Evolutionary conservation across 352 stramenopile genomes (phyloP), one percentile per base, ranked within the genome.

Genomic region (Globisporangium nodosum): DNA sequence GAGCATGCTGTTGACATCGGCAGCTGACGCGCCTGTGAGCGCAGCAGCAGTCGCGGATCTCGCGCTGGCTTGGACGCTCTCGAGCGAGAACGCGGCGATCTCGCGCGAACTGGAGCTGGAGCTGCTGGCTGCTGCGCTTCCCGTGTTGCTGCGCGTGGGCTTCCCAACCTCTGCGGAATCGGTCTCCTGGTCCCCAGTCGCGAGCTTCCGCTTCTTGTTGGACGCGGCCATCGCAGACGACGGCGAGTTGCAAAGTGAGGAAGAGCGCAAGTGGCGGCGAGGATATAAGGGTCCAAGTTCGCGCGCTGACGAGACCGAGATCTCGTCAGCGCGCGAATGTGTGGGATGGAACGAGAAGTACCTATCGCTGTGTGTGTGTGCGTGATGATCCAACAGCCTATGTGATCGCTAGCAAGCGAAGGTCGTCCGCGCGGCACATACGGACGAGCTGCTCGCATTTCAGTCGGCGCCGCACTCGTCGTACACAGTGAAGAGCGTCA

Each of bases 1-100:
- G 15, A 60, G 52, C 3, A 60, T 35, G 13, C 4, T 31, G 24
- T 52, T 31, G 45, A 59, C 27, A 15, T 59, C 42, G 53, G n/a
- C 18, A 16, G 13, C 2, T 42, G 30, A 4, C 21, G 30, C 27
- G 24, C 0, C 31, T 35, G 24, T 7, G 9, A 50, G 12, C 30
- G 18, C 24, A 15, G 33, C 27, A 9, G 35, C 49, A 24, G 16
- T 40, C 16, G 35, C 27, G 0, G n/a, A 27, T 42, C 27, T 9
- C n/a, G 27, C 30, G 30, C 49, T 40, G 15, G 49, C 49, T 15
- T 30, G 5, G 30, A 52, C 13, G 48, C 48, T 52, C n/a, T 52
- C 48, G 21, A 31, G 30, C 20, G 27, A 40, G 35, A 39, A 42
- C 49, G 49, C 49, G n/a, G 30, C 49, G 35, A 50, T 31, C 1